Conservation (phyloP, 2,329 filamentous ascomycete genomes). For the Botrytis hyacinthi region DNA sequence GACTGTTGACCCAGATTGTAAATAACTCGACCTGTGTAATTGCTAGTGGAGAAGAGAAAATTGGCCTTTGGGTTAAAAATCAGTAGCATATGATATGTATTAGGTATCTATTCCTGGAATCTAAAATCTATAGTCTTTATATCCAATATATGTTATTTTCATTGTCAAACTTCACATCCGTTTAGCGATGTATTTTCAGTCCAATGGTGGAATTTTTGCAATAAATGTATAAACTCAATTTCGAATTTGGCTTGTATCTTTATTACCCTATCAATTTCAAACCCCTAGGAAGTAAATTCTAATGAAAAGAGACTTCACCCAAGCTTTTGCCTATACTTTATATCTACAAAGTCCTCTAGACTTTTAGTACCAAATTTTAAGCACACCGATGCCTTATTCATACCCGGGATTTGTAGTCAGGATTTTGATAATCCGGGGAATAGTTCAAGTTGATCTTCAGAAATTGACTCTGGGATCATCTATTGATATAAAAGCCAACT, state of each 20-base stretch:
- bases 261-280: background rate
- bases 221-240: background rate
- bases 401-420: background rate
- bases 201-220: background rate
- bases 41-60: fast-evolving
- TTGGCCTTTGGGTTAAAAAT: background rate
- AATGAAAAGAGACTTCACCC: too few relatives aligned
- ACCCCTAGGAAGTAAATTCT: background rate
- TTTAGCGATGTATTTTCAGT: background rate
- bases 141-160: background rate
- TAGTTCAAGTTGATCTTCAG: too few relatives aligned
- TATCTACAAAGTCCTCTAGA: too few relatives aligned
- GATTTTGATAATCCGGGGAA: too few relatives aligned
- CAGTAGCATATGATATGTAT: background rate
- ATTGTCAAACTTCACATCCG: background rate
- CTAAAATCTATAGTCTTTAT: background rate
- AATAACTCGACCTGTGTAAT: background rate
- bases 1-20: background rate
- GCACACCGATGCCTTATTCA: background rate
- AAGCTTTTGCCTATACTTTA: background rate
- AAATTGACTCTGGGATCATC: background rate
- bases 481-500: background rate
- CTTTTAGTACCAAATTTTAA: too few relatives aligned
- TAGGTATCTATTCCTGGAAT: too few relatives aligned
- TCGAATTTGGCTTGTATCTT: too few relatives aligned